phyloP scores from a whole-genome alignment of 192 early-diverging fungal genomes.

The Coemansia sp. region DNA sequence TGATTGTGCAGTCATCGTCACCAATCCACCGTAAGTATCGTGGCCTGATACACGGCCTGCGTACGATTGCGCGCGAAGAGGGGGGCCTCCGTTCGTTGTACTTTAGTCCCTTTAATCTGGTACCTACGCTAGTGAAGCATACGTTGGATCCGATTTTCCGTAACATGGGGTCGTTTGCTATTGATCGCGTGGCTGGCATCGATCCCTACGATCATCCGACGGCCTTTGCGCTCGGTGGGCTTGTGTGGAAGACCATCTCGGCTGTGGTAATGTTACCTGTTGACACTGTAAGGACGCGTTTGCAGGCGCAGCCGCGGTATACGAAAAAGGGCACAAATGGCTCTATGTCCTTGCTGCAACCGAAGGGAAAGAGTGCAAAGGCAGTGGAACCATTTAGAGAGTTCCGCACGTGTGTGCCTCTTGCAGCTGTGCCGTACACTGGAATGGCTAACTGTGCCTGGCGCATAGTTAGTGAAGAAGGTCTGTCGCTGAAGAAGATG shows the following conservation, averaged over 20 bases:
- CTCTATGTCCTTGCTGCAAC: background rate
- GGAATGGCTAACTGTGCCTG: slow-evolving; percentile 68
- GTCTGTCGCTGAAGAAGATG: slow-evolving; percentile 43
- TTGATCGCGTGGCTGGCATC: slow-evolving; percentile 63
- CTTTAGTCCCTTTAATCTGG: slow-evolving; percentile 61
- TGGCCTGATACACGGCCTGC: slow-evolving; percentile 74
- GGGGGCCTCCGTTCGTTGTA: slow-evolving; percentile 70
- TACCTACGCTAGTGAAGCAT: slow-evolving; percentile 81
- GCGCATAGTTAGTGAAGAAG: slow-evolving; percentile 75
- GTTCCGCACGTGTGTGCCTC: slow-evolving; percentile 66
- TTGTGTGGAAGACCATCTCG: slow-evolving; percentile 71
- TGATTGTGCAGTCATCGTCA: slow-evolving; percentile 80
- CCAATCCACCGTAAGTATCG: slow-evolving; percentile 79
- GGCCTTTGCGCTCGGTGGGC: slow-evolving; percentile 58
- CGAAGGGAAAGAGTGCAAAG: slow-evolving; percentile 6
- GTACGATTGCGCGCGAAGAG: slow-evolving; percentile 76
- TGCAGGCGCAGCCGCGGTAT: slow-evolving; percentile 79
- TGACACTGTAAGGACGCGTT: slow-evolving; percentile 80
- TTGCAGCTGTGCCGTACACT: slow-evolving; percentile 69
- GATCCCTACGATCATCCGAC: slow-evolving; percentile 62
- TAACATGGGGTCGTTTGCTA: slow-evolving; percentile 62
- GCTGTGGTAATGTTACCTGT: slow-evolving; percentile 77
- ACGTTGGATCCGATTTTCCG: slow-evolving; percentile 71
- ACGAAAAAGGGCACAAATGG: slow-evolving; percentile 25
- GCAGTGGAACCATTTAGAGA: slow-evolving; percentile 34